These are phyloP conservation scores for Coix lacrymajobi DNA, from an alignment of 176 grass and related monocot genomes.

Conservation along the genomic window DNA sequence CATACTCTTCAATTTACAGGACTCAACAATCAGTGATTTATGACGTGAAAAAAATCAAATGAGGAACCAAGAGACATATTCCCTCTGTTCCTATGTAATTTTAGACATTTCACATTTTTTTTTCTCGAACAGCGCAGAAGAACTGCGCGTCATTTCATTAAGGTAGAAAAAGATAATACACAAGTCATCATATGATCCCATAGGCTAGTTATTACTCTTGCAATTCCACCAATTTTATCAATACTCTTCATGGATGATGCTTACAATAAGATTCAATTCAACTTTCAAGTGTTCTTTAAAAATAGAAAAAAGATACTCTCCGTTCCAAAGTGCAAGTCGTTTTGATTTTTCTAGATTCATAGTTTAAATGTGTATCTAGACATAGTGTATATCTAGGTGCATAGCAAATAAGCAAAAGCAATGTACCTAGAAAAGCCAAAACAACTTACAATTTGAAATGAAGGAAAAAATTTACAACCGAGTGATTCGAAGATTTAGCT, in stretches of 20 bases:
- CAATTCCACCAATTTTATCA: not conserved
- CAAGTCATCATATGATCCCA: not conserved
- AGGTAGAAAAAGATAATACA: too few species aligned
- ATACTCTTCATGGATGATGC: not conserved
- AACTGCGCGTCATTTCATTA: too few species aligned
- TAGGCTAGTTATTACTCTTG: not conserved
- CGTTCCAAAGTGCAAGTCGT: too few species aligned
- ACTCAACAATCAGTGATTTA: not conserved
- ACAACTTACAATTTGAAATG: too few species aligned
- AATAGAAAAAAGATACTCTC: too few species aligned
- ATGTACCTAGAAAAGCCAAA: too few species aligned
- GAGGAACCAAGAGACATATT: not conserved
- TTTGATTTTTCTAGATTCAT: too few species aligned
- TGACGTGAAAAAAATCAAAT: not conserved
- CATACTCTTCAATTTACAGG: not conserved
- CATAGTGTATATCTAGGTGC: too few species aligned
- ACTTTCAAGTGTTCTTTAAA: not conserved
- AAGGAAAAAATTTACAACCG: not conserved
- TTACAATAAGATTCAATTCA: conserved; percentile 1
- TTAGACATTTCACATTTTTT: not conserved
- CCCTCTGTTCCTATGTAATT: not conserved
- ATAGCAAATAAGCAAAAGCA: too few species aligned
- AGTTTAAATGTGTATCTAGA: too few species aligned
- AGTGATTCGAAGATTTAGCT: not conserved
- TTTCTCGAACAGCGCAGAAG: too few species aligned